Base-by-base conservation (phyloP, 228 moss, liverwort and hornwort species). In the Sphagnum magellanicum region DNA sequence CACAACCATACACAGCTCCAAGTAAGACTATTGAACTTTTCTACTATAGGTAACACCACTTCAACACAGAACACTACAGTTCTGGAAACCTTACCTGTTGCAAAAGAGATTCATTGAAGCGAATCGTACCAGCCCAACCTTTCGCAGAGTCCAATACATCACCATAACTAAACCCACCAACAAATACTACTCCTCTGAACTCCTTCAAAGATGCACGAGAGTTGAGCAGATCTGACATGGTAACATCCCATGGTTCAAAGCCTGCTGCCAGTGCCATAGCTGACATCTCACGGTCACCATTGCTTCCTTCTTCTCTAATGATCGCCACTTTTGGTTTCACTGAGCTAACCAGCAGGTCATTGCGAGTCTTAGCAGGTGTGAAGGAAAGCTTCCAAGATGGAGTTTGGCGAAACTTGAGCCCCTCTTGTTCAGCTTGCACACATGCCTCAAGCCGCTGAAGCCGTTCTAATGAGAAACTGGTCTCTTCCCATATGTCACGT, bases 71-170 rank as follows among this genome's bases (percentile, higher is more conserved):
- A 32, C 3, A 2, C 32, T 32, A 32, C 32, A 32, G 32, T 32
- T 32, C 32, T 32, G 32, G 32, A 32, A 32, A 8, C 32, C 68
- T 75, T 17, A 97, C 97, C 93, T 98, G 82, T 64, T 92, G 71
- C 64, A 94, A 67, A 16, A 98, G 72, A 51, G 76, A 76, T 6
- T 81, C 59, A 69, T 98, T 98, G 73, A 98, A 98, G 48, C 94
- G 86, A 61, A 94, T 93, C 50, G 98, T 93, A 76, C 98, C 98
- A 17, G 98, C 98, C 98, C 98, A 98, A 52, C 98, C 98, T 73
- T 98, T 98, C 3, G 98, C 98, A 74, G 98, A 98, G 70, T 98
- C 98, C 61, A 98, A 74, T 48, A 98, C 98, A 73, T 98, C 98
- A 51, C 94, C 98, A 69, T 98, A 98, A 75, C 98, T 98, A 70